These are phyloP conservation scores for Proliferodiscus dingleyae DNA, from an alignment of 2,329 filamentous ascomycete genomes.

Conservation along the genomic window DNA sequence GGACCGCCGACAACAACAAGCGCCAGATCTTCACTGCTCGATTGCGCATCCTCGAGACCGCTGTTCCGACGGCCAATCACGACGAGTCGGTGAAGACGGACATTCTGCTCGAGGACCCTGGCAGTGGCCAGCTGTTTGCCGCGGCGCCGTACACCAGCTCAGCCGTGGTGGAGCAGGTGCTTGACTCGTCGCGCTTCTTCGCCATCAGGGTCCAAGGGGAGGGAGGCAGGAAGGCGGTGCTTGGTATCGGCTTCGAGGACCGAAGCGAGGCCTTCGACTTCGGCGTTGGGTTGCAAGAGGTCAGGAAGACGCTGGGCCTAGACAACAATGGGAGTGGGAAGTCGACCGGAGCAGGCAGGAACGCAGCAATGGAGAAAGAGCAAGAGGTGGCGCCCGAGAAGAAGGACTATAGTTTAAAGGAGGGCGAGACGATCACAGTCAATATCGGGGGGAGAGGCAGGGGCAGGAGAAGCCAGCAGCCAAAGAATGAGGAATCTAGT, in stretches of 20 bases:
- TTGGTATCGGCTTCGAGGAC: conserved; percentile 87
- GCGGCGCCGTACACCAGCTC: conserved; percentile 70
- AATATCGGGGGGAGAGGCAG: conserved; percentile 61
- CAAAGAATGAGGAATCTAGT: conserved; percentile 24
- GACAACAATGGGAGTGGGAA: conserved; percentile 42
- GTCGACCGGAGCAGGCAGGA: no score
- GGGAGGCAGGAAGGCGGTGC: conserved; percentile 67
- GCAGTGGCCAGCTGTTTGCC: conserved; percentile 71
- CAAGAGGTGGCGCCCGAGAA: conserved; percentile 45
- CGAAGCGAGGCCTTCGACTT: conserved; percentile 83
- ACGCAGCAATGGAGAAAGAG: conserved; percentile 30
- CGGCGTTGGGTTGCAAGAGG: conserved; percentile 73
- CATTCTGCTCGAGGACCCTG: conserved; percentile 72
- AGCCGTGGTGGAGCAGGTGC: conserved; percentile 67
- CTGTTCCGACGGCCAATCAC: conserved; percentile 40
- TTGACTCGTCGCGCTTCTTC: conserved; percentile 81
- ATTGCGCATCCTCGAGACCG: conserved; percentile 72
- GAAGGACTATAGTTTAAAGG: conserved; percentile 79
- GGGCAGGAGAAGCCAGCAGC: conserved; percentile 24
- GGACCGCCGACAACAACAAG: conserved; percentile 64
- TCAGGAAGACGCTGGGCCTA: conserved; percentile 63
- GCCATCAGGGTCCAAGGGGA: conserved; percentile 75
- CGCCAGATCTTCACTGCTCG: conserved; percentile 83
- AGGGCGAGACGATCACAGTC: conserved; percentile 83
- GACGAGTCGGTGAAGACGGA: conserved; percentile 62